A percentile compares a stretch with the other conserved stretches of the same genome.
Evolutionary conservation across 2,329 filamentous ascomycete genomes (phyloP).

Genomic region (Microcera coccophila): DNA sequence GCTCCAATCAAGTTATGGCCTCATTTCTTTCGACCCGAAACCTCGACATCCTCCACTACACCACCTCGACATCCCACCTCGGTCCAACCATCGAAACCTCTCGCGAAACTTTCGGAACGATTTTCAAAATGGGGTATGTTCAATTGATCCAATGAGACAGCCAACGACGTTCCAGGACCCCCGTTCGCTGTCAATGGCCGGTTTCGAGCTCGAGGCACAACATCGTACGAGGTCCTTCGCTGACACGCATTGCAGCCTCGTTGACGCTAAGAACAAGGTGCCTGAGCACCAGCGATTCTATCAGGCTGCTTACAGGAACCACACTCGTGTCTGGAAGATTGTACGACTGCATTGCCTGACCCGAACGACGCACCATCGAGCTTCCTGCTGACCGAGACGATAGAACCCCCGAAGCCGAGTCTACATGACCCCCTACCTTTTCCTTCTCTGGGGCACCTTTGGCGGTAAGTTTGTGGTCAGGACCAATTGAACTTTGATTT

Average conservation of each 20-base stretch:
- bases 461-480: slow-evolving; percentile 49
- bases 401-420: slow-evolving; percentile 62
- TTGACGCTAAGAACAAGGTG: slow-evolving; percentile 74
- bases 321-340: slow-evolving; percentile 72
- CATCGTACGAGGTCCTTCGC: slow-evolving; percentile 27
- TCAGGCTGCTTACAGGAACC: slow-evolving; percentile 66
- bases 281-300: slow-evolving; percentile 70
- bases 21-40: slow-evolving; percentile 36
- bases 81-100: slow-evolving; percentile 19
- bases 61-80: slow-evolving; percentile 25
- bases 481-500: slow-evolving; percentile 4
- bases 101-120: slow-evolving; percentile 22
- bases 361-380: slow-evolving; percentile 1
- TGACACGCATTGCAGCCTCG: slow-evolving; percentile 42
- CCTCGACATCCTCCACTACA: slow-evolving; percentile 27
- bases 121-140: slow-evolving; percentile 41
- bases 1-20: slow-evolving; percentile 37
- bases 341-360: slow-evolving; percentile 47
- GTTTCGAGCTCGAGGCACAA: slow-evolving; percentile 12
- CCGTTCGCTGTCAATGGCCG: slow-evolving; percentile 25
- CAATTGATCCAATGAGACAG: slow-evolving; percentile 18
- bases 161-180: slow-evolving; percentile 8
- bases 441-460: slow-evolving; percentile 59
- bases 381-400: slow-evolving; percentile 19
- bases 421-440: slow-evolving; percentile 66